phyloP scores from a whole-genome alignment of 2,329 filamentous ascomycete genomes.

The Cryphonectria radicalis region DNA sequence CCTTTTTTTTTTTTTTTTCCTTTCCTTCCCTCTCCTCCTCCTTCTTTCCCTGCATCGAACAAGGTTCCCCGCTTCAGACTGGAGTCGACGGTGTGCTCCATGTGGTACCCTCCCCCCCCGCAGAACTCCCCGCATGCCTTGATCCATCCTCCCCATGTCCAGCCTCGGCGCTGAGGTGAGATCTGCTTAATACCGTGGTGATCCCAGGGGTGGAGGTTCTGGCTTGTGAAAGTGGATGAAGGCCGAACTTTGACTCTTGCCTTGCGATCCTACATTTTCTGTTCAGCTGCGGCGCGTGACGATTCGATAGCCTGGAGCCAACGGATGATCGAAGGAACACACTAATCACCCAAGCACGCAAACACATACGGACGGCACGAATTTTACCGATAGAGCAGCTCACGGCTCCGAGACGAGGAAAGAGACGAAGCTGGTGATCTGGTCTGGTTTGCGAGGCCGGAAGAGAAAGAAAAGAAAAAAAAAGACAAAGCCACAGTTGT shows the following conservation, averaged over 20 bases:
- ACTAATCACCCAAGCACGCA: neutral
- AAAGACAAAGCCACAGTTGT: neutral
- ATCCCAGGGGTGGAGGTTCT: slow-evolving; percentile 13
- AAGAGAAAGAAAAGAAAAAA: no score
- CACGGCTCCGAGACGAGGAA: neutral
- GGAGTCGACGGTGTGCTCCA: slow-evolving; percentile 1
- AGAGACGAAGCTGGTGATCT: neutral
- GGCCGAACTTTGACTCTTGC: slow-evolving; percentile 2
- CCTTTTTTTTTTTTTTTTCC: neutral
- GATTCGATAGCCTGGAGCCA: slow-evolving; percentile 10
- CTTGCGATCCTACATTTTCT: neutral
- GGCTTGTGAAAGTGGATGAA: slow-evolving; percentile 28
- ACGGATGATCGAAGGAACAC: slow-evolving; percentile 1
- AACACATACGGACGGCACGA: neutral
- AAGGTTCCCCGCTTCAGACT: slow-evolving; percentile 16
- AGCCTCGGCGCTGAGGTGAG: slow-evolving; percentile 25
- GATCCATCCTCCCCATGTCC: neutral
- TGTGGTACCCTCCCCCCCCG: slow-evolving; percentile 16
- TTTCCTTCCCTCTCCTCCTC: neutral
- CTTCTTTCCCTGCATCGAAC: neutral
- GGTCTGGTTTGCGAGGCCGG: neutral
- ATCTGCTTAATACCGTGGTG: slow-evolving; percentile 23
- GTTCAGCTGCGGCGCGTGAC: slow-evolving; percentile 12
- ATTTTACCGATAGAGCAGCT: neutral
- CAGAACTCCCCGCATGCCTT: slow-evolving; percentile 17